Conservation (phyloP, 1,139 yeast species). For the Petasospora rhodanensis region DNA sequence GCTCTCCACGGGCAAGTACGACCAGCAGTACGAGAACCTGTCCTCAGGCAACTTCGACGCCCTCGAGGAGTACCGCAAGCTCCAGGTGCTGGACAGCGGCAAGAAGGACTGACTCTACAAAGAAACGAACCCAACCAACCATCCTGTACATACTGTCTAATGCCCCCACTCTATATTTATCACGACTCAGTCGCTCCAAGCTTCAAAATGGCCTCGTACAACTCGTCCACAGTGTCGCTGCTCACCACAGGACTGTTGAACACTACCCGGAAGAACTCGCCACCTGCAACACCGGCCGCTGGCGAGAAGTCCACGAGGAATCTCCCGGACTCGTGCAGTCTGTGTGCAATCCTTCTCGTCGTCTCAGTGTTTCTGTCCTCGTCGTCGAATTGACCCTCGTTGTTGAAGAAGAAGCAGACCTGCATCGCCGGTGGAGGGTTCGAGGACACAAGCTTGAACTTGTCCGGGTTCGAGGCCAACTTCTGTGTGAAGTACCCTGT, state of each 20-base stretch:
- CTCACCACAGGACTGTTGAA: slow-evolving; percentile 66
- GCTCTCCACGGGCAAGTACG: slow-evolving; percentile 85
- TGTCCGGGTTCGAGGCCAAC: slow-evolving; percentile 29
- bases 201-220: slow-evolving; percentile 19
- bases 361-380: slow-evolving; percentile 43
- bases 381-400: slow-evolving; percentile 30
- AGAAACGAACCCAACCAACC: no score
- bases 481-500: slow-evolving; percentile 54
- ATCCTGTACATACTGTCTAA: slow-evolving; percentile 1
- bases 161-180: no score
- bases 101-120: slow-evolving; percentile 23
- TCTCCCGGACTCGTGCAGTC: slow-evolving; percentile 56
- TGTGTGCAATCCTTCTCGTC: slow-evolving; percentile 64
- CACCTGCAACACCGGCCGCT: slow-evolving; percentile 48
- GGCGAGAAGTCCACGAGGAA: slow-evolving; percentile 85
- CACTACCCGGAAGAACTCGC: slow-evolving; percentile 84
- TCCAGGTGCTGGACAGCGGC: slow-evolving; percentile 46
- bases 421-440: slow-evolving; percentile 74
- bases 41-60: slow-evolving; percentile 80
- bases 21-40: slow-evolving; percentile 75
- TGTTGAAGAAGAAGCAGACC: slow-evolving; percentile 74
- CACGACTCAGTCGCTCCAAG: slow-evolving; percentile 10
- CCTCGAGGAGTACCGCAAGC: slow-evolving; percentile 67
- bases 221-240: slow-evolving; percentile 36
- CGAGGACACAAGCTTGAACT: slow-evolving; percentile 51